Percentiles rank a stretch among this genome's conserved stretches.
phyloP scores from a whole-genome alignment of 306 rosid species.

The Glycyrrhiza uralensis region DNA sequence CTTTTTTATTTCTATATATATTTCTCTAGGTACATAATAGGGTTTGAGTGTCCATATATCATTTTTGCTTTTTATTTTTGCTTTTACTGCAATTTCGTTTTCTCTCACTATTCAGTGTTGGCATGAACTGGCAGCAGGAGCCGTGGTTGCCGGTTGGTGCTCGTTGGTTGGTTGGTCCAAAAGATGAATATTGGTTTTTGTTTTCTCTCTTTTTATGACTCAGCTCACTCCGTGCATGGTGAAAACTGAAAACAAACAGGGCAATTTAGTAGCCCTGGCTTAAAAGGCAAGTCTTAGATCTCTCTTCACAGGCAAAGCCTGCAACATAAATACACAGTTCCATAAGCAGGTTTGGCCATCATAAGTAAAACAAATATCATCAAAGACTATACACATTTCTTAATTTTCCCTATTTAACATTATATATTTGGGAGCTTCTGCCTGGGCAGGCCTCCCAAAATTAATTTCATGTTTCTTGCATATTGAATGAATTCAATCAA shows the following conservation, averaged over 20 bases:
- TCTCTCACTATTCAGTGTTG: not conserved
- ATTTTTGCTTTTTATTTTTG: not conserved
- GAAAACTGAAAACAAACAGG: slow-evolving; percentile 10
- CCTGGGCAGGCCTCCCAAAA: not conserved
- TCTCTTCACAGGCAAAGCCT: slow-evolving; percentile 44
- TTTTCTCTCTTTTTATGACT: slow-evolving; percentile 3
- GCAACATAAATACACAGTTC: slow-evolving; percentile 39
- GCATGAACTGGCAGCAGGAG: slow-evolving; percentile 18
- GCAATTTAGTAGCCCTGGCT: slow-evolving; percentile 23
- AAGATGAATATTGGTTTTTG: slow-evolving; percentile 9
- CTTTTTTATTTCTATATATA: no score
- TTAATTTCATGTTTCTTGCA: no score
- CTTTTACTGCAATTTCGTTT: not conserved
- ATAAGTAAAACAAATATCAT: slow-evolving; percentile 51
- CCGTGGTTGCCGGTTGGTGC: slow-evolving; percentile 33
- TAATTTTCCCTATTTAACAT: slow-evolving; percentile 49
- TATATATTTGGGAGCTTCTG: not conserved
- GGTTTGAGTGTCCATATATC: no score
- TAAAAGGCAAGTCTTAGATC: slow-evolving; percentile 41
- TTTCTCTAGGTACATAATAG: no score
- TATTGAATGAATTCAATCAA: no score
- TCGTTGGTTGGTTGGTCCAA: slow-evolving; percentile 7
- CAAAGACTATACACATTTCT: slow-evolving; percentile 44
- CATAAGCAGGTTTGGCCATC: slow-evolving; percentile 43
- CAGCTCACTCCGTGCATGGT: slow-evolving; percentile 31